Evolutionary conservation across 257 asterid species (phyloP).

Genomic region (Nicotiana tabacum): DNA sequence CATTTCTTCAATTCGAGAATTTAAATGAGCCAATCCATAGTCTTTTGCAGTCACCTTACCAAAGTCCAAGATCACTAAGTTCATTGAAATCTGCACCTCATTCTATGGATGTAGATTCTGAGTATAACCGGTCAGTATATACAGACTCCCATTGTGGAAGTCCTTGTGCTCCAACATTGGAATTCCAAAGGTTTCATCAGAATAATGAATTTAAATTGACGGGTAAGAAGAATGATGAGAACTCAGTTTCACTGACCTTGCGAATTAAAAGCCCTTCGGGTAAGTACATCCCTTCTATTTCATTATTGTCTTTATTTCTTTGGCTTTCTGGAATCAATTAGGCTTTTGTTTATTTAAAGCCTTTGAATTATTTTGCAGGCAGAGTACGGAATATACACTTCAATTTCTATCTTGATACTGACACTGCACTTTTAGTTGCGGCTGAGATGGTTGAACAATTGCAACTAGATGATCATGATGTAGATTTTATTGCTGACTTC

Average conservation of each 20-base stretch:
- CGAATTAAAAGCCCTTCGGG: slow-evolving; percentile 50
- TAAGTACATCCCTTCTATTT: slow-evolving; percentile 18
- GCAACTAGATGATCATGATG: slow-evolving; percentile 62
- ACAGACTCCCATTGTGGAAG: slow-evolving; percentile 43
- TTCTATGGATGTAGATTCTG: slow-evolving; percentile 67
- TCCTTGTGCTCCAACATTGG: slow-evolving; percentile 34
- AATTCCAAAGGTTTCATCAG: slow-evolving; percentile 43
- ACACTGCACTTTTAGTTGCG: slow-evolving; percentile 71
- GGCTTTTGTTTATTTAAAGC: not conserved
- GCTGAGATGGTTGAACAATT: slow-evolving; percentile 81
- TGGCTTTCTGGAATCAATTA: not conserved
- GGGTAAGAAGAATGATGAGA: slow-evolving; percentile 51
- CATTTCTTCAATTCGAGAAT: slow-evolving; percentile 45
- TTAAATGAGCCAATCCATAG: slow-evolving; percentile 22
- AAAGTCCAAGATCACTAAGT: slow-evolving; percentile 35
- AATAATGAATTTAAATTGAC: slow-evolving; percentile 52
- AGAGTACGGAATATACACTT: slow-evolving; percentile 52
- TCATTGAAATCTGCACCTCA: slow-evolving; percentile 32
- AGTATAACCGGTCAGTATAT: slow-evolving; percentile 33
- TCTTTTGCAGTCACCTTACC: slow-evolving; percentile 26
- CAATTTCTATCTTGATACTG: slow-evolving; percentile 50
- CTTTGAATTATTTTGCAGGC: slow-evolving; percentile 26
- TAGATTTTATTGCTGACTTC: slow-evolving; percentile 62
- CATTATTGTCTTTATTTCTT: not conserved
- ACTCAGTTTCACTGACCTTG: slow-evolving; percentile 47